Base-by-base conservation (phyloP, 495 filamentous ascomycete genomes). In the Collariella sp. region DNA sequence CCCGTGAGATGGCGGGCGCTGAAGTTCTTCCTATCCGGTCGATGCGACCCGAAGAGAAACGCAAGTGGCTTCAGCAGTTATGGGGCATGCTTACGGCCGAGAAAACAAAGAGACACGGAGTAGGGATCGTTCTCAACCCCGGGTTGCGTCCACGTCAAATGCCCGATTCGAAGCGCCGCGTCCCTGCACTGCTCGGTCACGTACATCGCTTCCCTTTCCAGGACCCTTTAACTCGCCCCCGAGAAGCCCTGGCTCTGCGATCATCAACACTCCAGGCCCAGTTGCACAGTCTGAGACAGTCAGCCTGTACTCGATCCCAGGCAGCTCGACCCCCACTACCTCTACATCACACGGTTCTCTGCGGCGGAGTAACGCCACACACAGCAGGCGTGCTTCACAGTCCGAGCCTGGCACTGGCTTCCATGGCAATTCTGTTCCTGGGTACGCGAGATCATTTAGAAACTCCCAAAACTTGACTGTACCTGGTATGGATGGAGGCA, bases 1-100 rank as follows among this genome's bases (percentile, higher is more conserved):
- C 66, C 7, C 59, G 66, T 2, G 66, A 69, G 45, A 69, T 69
- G 66, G 63, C 64, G 18, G 66, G 66, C 16, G 66, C 66, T 24
- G 66, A 69, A 52, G 66, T 69, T 9, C 46, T 69, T 15, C 66
- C 66, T 35, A 59, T 65, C 33, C 64, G 66, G 3, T 69, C 66
- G 44, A 67, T 65, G 56, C 61, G 64, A 36, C 56, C 64, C 7
- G 63, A 65, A 44, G 66, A 67, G 56, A 67, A 69, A 56, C 64
- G 64, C 40, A 61, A 60, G 29, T 69, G 66, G 66, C 24, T 69
- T 7, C 59, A 69, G 42, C 42, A 56, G 15, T 41, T 67, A 11
- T 69, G 60, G 62, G 56, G 51, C 0, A 23, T 67, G 29, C 50
- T 69, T n/a, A 55, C 20, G 10, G 47, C 45, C 18, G 62, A 65